Conservation (phyloP, 805 yeast species). For the Clavispora vitiphila region DNA sequence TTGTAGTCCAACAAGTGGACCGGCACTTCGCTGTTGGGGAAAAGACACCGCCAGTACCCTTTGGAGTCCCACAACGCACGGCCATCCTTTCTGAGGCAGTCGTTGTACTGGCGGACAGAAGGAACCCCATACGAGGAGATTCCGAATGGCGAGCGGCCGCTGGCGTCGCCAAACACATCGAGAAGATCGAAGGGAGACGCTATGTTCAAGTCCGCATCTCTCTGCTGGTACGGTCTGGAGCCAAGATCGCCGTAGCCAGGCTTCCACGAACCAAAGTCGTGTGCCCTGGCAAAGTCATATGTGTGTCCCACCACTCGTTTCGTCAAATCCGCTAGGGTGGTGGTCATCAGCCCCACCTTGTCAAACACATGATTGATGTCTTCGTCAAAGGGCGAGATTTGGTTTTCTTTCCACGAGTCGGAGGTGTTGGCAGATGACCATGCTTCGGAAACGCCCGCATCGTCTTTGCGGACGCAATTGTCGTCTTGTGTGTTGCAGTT, state of each 20-base stretch:
- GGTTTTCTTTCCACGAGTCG: not conserved
- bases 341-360: slow-evolving; percentile 22
- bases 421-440: not conserved
- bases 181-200: slow-evolving; percentile 10
- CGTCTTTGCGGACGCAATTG: not conserved
- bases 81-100: slow-evolving; percentile 65
- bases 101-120: slow-evolving; percentile 49
- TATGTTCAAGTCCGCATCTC: slow-evolving; percentile 4
- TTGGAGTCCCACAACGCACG: slow-evolving; percentile 73
- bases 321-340: slow-evolving; percentile 21
- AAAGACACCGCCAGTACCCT: slow-evolving; percentile 89
- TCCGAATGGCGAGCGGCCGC: slow-evolving; percentile 37
- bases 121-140: slow-evolving; percentile 56
- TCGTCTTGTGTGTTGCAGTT: not conserved
- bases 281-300: slow-evolving; percentile 17
- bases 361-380: slow-evolving; percentile 22
- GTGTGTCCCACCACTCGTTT: slow-evolving; percentile 18
- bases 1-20: slow-evolving; percentile 25
- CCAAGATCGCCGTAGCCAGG: slow-evolving; percentile 7
- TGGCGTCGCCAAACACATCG: slow-evolving; percentile 4
- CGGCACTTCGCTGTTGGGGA: slow-evolving; percentile 51
- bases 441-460: not conserved
- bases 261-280: slow-evolving; percentile 7
- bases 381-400: slow-evolving; percentile 14
- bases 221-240: slow-evolving; percentile 20